Percentiles rank a stretch among this genome's conserved stretches.
phyloP scores from a whole-genome alignment of 2,329 filamentous ascomycete genomes.

The Botrytis pseudocinerea region DNA sequence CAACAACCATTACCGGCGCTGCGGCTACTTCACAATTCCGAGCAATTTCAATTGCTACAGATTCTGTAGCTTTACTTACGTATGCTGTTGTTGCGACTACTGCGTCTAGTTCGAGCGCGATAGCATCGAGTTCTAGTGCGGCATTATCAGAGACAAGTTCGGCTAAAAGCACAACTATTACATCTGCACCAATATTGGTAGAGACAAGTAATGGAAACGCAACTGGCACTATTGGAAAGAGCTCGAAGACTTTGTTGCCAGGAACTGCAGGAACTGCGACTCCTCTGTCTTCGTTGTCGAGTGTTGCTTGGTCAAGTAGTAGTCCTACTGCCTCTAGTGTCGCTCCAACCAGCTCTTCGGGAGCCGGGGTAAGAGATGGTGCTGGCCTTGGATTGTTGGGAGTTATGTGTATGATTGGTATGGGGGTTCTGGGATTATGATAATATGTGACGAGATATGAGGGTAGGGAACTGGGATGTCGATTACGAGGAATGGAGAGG shows the following conservation, averaged over 20 bases:
- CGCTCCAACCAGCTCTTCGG: neutral
- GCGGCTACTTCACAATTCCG: conserved; percentile 26
- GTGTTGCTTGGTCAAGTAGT: conserved; percentile 1
- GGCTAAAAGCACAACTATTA: too few species aligned
- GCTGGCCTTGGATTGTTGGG: neutral
- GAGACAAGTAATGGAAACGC: neutral
- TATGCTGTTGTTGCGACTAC: conserved; percentile 17
- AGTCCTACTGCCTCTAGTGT: neutral
- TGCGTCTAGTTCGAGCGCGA: neutral
- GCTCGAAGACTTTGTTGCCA: neutral
- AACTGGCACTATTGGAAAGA: neutral
- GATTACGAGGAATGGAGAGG: neutral
- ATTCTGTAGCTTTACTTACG: conserved; percentile 25
- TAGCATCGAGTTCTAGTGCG: neutral
- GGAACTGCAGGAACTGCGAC: neutral
- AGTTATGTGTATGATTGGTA: neutral
- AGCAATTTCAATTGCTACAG: conserved; percentile 21
- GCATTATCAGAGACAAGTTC: neutral
- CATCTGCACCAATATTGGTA: neutral
- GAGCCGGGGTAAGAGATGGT: neutral
- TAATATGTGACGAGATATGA: neutral
- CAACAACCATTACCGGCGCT: conserved; percentile 22
- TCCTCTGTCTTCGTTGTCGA: neutral
- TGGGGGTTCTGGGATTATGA: neutral
- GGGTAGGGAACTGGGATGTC: neutral